phyloP scores from a whole-genome alignment of 345 rosid genomes.

The Acer campestre region DNA sequence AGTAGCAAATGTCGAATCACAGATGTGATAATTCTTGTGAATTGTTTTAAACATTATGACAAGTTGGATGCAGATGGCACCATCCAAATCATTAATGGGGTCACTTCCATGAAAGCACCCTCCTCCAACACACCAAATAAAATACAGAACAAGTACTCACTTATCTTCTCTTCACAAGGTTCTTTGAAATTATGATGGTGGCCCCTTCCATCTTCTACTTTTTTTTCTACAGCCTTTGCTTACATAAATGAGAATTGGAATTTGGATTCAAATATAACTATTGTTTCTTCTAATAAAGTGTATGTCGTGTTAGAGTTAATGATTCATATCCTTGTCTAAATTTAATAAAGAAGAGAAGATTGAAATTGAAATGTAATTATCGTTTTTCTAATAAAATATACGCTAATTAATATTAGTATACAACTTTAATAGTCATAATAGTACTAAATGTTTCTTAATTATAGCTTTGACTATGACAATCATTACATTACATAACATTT shows the following conservation, averaged over 20 bases:
- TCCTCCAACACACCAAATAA: neutral
- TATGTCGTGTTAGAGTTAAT: too few species aligned
- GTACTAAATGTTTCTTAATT: too few species aligned
- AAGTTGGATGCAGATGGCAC: constrained; percentile 15
- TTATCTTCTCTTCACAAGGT: neutral
- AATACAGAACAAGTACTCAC: neutral
- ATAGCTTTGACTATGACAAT: too few species aligned
- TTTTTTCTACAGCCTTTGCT: neutral
- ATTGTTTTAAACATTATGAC: constrained; percentile 16
- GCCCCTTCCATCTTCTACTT: constrained; percentile 8
- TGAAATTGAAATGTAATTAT: too few species aligned
- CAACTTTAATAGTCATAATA: too few species aligned
- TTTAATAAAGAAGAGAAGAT: too few species aligned
- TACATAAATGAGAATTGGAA: neutral
- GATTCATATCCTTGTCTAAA: too few species aligned
- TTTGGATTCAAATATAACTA: constrained; percentile 14
- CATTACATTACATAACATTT: too few species aligned
- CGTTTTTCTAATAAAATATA: too few species aligned
- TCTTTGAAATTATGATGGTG: neutral
- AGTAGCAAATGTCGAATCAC: neutral
- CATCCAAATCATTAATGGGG: constrained; percentile 24
- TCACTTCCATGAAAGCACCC: neutral
- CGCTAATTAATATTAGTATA: too few species aligned
- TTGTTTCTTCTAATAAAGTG: too few species aligned
- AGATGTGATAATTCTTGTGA: neutral